These are phyloP conservation scores for Pichia inconspicua DNA, from an alignment of 1,139 yeast genomes.

Conservation along the genomic window DNA sequence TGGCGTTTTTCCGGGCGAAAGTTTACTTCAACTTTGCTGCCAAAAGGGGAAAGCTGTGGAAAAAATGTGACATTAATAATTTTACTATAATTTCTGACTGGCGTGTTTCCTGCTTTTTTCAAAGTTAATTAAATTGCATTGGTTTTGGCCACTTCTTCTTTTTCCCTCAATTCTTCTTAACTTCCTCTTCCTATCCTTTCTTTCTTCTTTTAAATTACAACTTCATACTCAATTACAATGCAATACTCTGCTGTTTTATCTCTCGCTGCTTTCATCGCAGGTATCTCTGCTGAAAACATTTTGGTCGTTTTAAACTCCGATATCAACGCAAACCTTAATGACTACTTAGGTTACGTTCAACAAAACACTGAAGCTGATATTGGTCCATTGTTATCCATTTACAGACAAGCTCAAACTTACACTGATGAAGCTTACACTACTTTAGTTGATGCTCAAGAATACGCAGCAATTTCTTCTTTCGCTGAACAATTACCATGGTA, in stretches of 20 bases:
- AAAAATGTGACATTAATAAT: no score
- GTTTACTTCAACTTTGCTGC: no score
- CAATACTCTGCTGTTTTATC: slow-evolving; percentile 16
- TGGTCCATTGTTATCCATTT: slow-evolving; percentile 30
- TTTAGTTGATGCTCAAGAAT: slow-evolving; percentile 25
- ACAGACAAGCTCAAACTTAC: slow-evolving; percentile 31
- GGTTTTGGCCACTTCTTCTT: no score
- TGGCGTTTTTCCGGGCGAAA: no score
- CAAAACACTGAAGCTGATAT: slow-evolving; percentile 21
- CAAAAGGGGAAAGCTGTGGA: no score
- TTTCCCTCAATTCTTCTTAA: no score
- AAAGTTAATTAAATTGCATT: not conserved
- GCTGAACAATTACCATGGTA: slow-evolving; percentile 39
- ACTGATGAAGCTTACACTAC: slow-evolving; percentile 37
- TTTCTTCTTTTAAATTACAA: not conserved
- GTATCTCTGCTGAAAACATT: slow-evolving; percentile 19
- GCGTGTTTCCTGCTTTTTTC: not conserved
- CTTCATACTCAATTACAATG: slow-evolving; percentile 13
- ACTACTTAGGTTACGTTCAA: slow-evolving; percentile 27
- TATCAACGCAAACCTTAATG: slow-evolving; percentile 23
- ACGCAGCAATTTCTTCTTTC: slow-evolving; percentile 26
- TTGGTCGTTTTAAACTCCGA: slow-evolving; percentile 28
- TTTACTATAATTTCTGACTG: no score
- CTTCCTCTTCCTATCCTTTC: not conserved
- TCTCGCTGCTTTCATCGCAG: slow-evolving; percentile 18